Percentiles rank a stretch among this genome's conserved stretches.
These are phyloP conservation scores for Tricholoma furcatifolium DNA, from an alignment of 768 basidiomycete genomes.

Conservation along the genomic window DNA sequence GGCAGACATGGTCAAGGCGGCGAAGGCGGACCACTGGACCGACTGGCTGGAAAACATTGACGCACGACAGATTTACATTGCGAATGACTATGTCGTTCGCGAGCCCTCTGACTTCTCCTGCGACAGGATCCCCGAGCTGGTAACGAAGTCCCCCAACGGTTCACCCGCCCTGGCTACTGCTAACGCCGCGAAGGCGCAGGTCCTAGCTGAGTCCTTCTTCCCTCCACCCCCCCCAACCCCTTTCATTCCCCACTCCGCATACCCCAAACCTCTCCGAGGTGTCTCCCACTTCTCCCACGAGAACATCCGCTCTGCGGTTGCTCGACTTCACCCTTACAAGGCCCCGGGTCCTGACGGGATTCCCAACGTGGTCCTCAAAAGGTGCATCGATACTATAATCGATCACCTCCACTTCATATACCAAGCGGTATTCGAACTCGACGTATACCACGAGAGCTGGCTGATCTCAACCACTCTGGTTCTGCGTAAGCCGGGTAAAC, in stretches of 20 bases:
- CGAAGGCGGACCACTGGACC: not conserved
- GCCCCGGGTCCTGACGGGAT: constrained; percentile 22
- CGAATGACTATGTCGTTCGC: not conserved
- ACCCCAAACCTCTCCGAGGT: constrained; percentile 8
- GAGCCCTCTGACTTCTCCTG: constrained; percentile 4
- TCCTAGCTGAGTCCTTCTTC: constrained; percentile 15
- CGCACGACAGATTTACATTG: too few relatives aligned
- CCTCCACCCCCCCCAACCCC: constrained; percentile 10
- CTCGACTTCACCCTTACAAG: constrained; percentile 22
- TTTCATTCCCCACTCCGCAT: constrained; percentile 1
- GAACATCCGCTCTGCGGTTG: constrained; percentile 9
- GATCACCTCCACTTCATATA: constrained; percentile 18
- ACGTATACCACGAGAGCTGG: too few relatives aligned
- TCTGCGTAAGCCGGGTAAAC: constrained; percentile 34
- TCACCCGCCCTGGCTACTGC: not conserved
- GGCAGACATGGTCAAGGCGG: not conserved
- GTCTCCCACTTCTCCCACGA: not conserved
- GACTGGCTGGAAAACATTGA: constrained; percentile 8
- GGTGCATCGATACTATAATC: constrained; percentile 9
- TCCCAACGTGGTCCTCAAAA: constrained; percentile 22
- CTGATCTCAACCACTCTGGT: constrained; percentile 29
- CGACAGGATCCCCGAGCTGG: constrained; percentile 1
- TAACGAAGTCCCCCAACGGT: not conserved
- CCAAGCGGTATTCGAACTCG: constrained; percentile 25
- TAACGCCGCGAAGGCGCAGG: constrained; percentile 2